Evolutionary conservation across 2,329 filamentous ascomycete species (phyloP).

Genomic region (Davidsoniella neocaledoniae): DNA sequence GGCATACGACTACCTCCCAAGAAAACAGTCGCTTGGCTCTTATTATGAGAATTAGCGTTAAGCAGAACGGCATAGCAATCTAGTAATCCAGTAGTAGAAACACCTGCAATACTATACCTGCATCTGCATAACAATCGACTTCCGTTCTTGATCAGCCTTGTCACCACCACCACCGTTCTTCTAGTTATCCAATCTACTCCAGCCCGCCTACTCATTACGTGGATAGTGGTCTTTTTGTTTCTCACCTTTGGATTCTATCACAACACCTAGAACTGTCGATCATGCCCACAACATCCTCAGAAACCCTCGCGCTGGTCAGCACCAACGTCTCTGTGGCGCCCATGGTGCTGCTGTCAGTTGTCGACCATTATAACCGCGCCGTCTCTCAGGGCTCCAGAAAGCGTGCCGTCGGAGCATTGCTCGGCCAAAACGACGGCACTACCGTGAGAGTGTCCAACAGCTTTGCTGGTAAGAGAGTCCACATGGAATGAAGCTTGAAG

Average conservation of each 20-base stretch:
- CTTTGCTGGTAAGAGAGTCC: constrained; percentile 57
- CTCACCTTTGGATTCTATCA: no score
- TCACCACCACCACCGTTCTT: not conserved
- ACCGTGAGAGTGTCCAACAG: constrained; percentile 97
- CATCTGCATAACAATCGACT: no score
- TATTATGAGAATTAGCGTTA: no score
- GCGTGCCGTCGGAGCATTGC: constrained; percentile 82
- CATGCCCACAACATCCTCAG: constrained; percentile 94
- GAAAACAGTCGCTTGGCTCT: constrained; percentile 11
- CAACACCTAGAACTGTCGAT: constrained; percentile 8
- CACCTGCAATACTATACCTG: no score
- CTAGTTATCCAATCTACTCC: not conserved
- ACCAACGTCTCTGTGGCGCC: constrained; percentile 94
- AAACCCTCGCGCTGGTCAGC: constrained; percentile 86
- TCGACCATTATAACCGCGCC: constrained; percentile 94
- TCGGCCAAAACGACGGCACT: constrained; percentile 92
- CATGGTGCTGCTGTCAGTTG: constrained; percentile 89
- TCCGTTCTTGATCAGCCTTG: no score
- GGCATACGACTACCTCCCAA: constrained; percentile 15
- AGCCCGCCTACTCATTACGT: not conserved
- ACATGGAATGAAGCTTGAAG: not conserved
- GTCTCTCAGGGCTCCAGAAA: constrained; percentile 70
- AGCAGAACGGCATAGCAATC: no score
- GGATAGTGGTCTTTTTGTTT: no score
- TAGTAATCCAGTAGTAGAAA: no score